Percentiles rank a stretch among this genome's conserved stretches.
Conservation (phyloP, 176 grass and related monocot genomes). For the bread wheat (Triticum aestivum) region IWGSC_CS_RefSeq_v2.1 NC_057798.1:186788307-186788806, state of each 20-base stretch:
- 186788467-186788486: too few relatives aligned
- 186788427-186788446: too few relatives aligned
- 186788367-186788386: neutral
- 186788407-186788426: too few relatives aligned
- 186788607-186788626: constrained; percentile 84
- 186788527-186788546: neutral
- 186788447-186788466: too few relatives aligned
- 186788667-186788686: constrained; percentile 98
- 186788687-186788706: constrained; percentile 60
- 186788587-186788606: constrained; percentile 72
- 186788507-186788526: neutral
- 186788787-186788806: neutral
- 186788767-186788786: neutral
- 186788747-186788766: neutral
- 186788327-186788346: constrained; percentile 24
- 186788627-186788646: constrained; percentile 92
- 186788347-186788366: constrained; percentile 3
- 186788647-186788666: constrained; percentile 98
- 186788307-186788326: constrained; percentile 16
- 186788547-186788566: constrained; percentile 21
- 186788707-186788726: constrained; percentile 3
- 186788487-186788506: neutral
- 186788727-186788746: constrained; percentile 13
- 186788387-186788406: neutral
- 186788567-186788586: constrained; percentile 13